phyloP scores from a whole-genome alignment of 2,329 filamentous ascomycete genomes.

The Neobulgaria alba region DNA sequence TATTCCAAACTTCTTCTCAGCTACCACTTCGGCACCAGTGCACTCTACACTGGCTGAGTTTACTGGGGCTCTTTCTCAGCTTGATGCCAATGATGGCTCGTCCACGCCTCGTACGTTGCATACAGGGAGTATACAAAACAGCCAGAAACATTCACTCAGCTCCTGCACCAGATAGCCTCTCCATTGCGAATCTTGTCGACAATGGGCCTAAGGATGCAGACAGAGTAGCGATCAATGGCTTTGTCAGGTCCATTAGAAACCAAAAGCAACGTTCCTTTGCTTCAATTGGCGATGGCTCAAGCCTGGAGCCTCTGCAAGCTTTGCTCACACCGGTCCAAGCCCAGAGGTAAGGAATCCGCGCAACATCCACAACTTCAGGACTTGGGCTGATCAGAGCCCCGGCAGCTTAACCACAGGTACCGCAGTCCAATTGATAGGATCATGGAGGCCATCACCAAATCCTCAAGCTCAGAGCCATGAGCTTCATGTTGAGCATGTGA shows the following conservation, averaged over 20 bases:
- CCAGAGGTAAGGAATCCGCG: conserved; percentile 14
- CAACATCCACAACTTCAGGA: conserved; percentile 5
- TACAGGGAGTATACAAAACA: conserved; percentile 1
- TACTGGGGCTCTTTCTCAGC: too few relatives aligned
- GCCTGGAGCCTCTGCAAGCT: conserved; percentile 62
- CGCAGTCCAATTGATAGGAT: conserved; percentile 68
- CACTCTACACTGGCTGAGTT: too few relatives aligned
- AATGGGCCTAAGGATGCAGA: conserved; percentile 38
- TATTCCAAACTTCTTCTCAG: too few relatives aligned
- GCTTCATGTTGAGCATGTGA: conserved; percentile 62
- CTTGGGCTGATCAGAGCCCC: conserved; percentile 6
- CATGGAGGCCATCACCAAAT: conserved; percentile 62
- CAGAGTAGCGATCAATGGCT: conserved; percentile 61
- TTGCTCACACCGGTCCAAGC: conserved; percentile 24
- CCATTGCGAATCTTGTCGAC: conserved; percentile 48
- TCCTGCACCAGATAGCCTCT: conserved; percentile 28
- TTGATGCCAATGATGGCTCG: background rate
- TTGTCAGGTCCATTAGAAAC: conserved; percentile 74
- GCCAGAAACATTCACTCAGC: conserved; percentile 13
- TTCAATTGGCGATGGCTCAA: conserved; percentile 80
- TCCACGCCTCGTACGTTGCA: background rate
- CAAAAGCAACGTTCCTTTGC: conserved; percentile 82
- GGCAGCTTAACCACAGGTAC: conserved; percentile 70
- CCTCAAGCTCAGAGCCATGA: conserved; percentile 69
- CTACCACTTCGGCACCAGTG: too few relatives aligned